Base-by-base conservation (phyloP, 2,329 filamentous ascomycete genomes). In the Trichophyton verrucosum region DNA sequence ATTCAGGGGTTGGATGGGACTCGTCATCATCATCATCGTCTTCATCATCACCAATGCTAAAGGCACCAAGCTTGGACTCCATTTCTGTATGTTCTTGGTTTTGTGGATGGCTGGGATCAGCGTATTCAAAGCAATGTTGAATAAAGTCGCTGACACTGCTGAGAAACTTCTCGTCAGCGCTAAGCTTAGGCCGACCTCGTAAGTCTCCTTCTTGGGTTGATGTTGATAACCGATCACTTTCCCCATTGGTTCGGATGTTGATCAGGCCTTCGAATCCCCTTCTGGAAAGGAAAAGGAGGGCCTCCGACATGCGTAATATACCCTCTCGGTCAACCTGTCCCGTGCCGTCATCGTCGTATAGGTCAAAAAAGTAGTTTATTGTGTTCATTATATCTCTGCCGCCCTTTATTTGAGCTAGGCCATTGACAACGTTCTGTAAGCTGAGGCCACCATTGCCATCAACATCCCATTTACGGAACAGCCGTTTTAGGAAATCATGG, bases 121-220 rank as follows among this genome's bases (percentile, higher is more conserved):
- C 94, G 70, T 99, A 99, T 74, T 99, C 94, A 66, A 99, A 99
- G 74, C 94, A 99, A 62, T 94, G 83, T 65, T 91, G 83, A 63
- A 97, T 99, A 71, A 99, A 99, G 1, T 91, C 91, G 67, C 90
- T 96, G 59, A 99, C 91, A 64, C 91, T 96, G 64, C 87, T 89
- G 27, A 99, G 77, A 70, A 99, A 97, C 59, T 86, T 84, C 73
- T 97, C 94, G 65, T 95, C 94, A 46, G 86, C 83, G 61, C 74
- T 88, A 78, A 68, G 80, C 69, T 73, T 77, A 65, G 75, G 74
- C 71, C 69, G 75, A 0, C 74, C 70, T 6, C 67, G 66, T 60
- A 66, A 64, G 5, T 68, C 68, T 53, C 71, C 69, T 49, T 75
- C 71, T 36, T 72, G 68, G 33, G 71, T 66, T 24, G 69, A 68